A percentile compares a stretch with the other conserved stretches of the same genome.
phyloP scores from a whole-genome alignment of 306 rosid genomes.

The Vicia sativa region DNA sequence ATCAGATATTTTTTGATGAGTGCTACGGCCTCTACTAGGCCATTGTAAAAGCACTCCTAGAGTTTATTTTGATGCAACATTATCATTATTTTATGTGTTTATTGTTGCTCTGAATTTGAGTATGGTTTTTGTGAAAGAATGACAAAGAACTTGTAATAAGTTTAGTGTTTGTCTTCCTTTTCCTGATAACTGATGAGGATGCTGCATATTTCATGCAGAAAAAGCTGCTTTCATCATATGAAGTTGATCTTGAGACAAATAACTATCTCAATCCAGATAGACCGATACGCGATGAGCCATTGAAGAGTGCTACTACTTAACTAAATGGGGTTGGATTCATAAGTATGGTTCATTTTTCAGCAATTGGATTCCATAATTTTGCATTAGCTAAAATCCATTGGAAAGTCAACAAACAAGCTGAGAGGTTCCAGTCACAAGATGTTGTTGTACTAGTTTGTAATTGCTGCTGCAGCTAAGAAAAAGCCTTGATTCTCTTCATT shows the following conservation, averaged over 20 bases:
- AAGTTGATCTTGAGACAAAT: constrained; percentile 46
- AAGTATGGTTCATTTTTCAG: constrained; percentile 16
- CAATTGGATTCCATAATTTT: constrained; percentile 17
- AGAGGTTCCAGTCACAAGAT: constrained; percentile 31
- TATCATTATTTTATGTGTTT: background rate
- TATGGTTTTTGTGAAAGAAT: too few species aligned
- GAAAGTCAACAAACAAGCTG: constrained; percentile 22
- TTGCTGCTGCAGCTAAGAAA: constrained; percentile 17
- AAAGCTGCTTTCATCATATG: constrained; percentile 71
- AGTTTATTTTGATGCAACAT: background rate
- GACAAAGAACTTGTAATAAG: too few species aligned
- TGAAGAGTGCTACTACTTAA: constrained; percentile 43
- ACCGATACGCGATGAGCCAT: constrained; percentile 37
- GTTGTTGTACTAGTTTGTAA: constrained; percentile 9
- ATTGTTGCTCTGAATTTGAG: too few species aligned
- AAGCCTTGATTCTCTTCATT: constrained; percentile 29
- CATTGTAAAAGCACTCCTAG: background rate
- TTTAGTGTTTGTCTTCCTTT: too few species aligned
- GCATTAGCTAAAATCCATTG: constrained; percentile 23
- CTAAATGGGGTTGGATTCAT: constrained; percentile 16
- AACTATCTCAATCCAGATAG: constrained; percentile 35
- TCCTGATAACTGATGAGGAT: too few species aligned
- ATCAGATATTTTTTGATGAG: background rate
- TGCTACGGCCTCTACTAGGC: constrained; percentile 2
- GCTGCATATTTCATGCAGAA: constrained; percentile 54